A percentile compares a stretch with the other conserved stretches of the same genome.
phyloP scores from a whole-genome alignment of 2,329 filamentous ascomycete genomes.

The Aspergillus fumigatiaffinis region DNA sequence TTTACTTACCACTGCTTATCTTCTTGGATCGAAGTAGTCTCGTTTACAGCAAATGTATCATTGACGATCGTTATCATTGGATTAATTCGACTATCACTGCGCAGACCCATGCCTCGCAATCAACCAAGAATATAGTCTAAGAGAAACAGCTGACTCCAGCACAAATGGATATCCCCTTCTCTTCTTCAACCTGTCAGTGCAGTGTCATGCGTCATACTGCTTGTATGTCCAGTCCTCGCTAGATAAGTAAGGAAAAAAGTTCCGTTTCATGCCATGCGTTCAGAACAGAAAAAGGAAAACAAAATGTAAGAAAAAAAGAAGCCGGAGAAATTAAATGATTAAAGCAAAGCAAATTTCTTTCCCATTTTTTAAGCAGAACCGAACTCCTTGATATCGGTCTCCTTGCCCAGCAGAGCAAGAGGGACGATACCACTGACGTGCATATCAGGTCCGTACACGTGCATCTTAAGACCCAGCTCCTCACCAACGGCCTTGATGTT shows the following conservation, averaged over 20 bases:
- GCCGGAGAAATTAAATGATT: conserved; percentile 22
- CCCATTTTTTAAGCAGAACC: conserved; percentile 31
- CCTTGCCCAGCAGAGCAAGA: conserved; percentile 69
- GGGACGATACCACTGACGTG: conserved; percentile 95
- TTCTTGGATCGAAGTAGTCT: background rate
- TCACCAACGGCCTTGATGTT: conserved; percentile 97
- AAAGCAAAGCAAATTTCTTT: conserved; percentile 10
- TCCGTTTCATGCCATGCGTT: conserved; percentile 39
- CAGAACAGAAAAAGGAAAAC: conserved; percentile 27
- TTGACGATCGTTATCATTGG: background rate
- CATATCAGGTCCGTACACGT: conserved; percentile 78
- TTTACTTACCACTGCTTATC: background rate
- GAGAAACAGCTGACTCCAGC: conserved; percentile 9
- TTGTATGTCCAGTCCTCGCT: conserved; percentile 4
- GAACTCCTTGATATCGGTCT: conserved; percentile 60
- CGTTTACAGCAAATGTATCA: conserved; percentile 1
- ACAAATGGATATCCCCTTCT: conserved; percentile 14
- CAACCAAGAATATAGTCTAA: conserved; percentile 1
- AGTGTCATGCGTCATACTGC: background rate
- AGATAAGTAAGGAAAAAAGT: conserved; percentile 21
- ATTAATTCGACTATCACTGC: conserved; percentile 1
- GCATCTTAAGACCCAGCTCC: conserved; percentile 94
- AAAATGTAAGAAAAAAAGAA: conserved; percentile 17
- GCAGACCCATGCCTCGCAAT: conserved; percentile 5
- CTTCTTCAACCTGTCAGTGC: conserved; percentile 3